Percentiles rank a stretch among this genome's conserved stretches.
Evolutionary conservation across 768 basidiomycete genomes (phyloP).

Genomic region (Macrolepiota fuliginosa): DNA sequence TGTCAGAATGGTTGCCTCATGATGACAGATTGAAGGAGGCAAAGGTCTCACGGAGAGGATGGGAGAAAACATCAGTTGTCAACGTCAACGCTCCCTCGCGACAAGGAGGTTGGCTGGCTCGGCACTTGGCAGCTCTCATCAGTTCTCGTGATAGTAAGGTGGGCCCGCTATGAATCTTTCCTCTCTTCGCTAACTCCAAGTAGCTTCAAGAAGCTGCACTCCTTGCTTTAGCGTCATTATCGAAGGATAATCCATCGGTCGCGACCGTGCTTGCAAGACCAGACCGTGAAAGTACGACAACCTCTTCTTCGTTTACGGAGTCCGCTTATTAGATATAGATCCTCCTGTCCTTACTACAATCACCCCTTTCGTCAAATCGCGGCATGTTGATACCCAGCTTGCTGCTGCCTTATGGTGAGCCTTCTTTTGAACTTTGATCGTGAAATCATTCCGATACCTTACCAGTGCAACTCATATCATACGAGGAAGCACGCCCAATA

Average conservation of each 20-base stretch:
- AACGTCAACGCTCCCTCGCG: conserved; percentile 35
- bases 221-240: conserved; percentile 61
- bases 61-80: conserved; percentile 59
- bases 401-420: conserved; percentile 69
- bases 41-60: conserved; percentile 52
- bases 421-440: not conserved
- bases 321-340: conserved; percentile 16
- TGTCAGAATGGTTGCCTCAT: conserved; percentile 64
- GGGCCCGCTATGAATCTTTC: not conserved
- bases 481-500: conserved; percentile 38
- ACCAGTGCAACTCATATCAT: conserved; percentile 61
- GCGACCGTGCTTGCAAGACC: conserved; percentile 47
- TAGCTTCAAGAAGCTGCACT: conserved; percentile 69
- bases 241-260: conserved; percentile 57
- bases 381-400: conserved; percentile 59
- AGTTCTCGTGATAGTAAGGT: conserved; percentile 56
- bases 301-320: not conserved
- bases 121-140: conserved; percentile 47
- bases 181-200: not conserved
- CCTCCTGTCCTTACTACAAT: conserved; percentile 41
- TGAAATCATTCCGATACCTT: conserved; percentile 1
- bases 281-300: conserved; percentile 31
- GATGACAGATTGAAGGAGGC: conserved; percentile 52
- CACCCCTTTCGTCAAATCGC: conserved; percentile 54
- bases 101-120: conserved; percentile 59